phyloP scores from a whole-genome alignment of 805 yeast genomes.

The Schizosaccharomyces cryophilus region DNA sequence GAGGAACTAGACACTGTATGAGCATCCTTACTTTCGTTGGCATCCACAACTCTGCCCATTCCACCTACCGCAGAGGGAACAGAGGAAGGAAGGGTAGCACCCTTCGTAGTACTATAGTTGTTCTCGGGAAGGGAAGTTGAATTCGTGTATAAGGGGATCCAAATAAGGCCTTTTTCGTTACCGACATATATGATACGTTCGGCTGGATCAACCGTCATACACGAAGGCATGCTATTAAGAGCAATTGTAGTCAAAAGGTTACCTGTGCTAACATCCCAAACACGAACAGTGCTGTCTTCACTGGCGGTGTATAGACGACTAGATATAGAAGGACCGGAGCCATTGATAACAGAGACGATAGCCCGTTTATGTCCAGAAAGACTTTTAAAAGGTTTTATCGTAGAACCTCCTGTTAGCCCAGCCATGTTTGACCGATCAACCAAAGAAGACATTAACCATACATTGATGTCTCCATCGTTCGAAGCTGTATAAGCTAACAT shows the following conservation, averaged over 20 bases:
- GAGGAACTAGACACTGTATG: background rate
- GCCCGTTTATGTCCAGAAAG: conserved; percentile 1
- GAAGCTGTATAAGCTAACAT: conserved; percentile 48
- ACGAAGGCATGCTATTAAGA: conserved; percentile 28
- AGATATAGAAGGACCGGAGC: conserved; percentile 2
- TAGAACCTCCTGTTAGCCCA: background rate
- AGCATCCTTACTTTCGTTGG: background rate
- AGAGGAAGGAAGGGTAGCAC: background rate
- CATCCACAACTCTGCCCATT: background rate
- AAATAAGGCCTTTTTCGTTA: conserved; percentile 27
- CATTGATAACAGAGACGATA: background rate
- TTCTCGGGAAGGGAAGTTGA: conserved; percentile 21
- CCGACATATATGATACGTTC: conserved; percentile 54
- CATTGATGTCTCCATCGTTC: conserved; percentile 51
- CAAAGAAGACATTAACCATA: conserved; percentile 25
- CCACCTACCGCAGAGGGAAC: background rate
- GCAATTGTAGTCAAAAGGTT: conserved; percentile 43
- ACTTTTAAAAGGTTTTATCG: background rate
- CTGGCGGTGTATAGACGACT: conserved; percentile 3
- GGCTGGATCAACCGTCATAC: conserved; percentile 49
- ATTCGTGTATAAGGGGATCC: conserved; percentile 13
- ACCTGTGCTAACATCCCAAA: conserved; percentile 30
- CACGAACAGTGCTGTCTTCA: conserved; percentile 30
- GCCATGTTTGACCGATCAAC: background rate
- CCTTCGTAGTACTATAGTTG: conserved; percentile 7